Conservation (phyloP, 257 asterid genomes). For the Ilex asprella region DNA sequence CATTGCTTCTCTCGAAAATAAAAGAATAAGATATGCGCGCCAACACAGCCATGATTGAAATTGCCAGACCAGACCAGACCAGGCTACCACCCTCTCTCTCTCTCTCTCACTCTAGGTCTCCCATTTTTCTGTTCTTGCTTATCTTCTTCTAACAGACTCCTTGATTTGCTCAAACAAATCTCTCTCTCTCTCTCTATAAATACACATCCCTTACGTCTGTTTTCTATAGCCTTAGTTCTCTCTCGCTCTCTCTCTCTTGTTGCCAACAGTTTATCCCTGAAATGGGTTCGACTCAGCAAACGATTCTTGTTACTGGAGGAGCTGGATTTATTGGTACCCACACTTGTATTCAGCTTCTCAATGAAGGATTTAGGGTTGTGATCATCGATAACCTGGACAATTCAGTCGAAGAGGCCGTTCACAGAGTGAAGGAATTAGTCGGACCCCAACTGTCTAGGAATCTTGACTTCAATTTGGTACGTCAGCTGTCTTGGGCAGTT, state of each 20-base stretch:
- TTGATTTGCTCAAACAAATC: conserved; percentile 26
- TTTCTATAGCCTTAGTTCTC: not conserved
- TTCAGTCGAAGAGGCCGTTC: conserved; percentile 68
- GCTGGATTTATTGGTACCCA: conserved; percentile 97
- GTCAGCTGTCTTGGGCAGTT: not conserved
- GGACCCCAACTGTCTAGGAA: conserved; percentile 59
- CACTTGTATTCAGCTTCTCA: conserved; percentile 70
- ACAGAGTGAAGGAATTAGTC: conserved; percentile 43
- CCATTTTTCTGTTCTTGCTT: too few relatives aligned
- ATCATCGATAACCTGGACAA: conserved; percentile 79
- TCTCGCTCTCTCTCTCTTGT: not conserved
- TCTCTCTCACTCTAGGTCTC: too few relatives aligned
- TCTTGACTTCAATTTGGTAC: conserved; percentile 66
- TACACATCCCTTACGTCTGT: not conserved
- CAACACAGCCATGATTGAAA: too few relatives aligned
- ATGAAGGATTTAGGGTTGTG: conserved; percentile 66
- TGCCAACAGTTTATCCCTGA: not conserved
- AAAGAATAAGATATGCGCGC: too few relatives aligned
- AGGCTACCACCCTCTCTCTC: too few relatives aligned
- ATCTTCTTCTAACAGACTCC: conserved; percentile 2
- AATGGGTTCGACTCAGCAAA: conserved; percentile 21
- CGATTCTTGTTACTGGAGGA: conserved; percentile 83
- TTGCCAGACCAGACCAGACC: too few relatives aligned
- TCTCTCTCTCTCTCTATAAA: conserved; percentile 10
- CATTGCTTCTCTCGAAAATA: too few relatives aligned